A percentile compares a stretch with the other conserved stretches of the same genome.
These are phyloP conservation scores for Apiotrichum mycotoxinovorans DNA, from an alignment of 1,284 basidiomycete genomes.

Conservation along the genomic window DNA sequence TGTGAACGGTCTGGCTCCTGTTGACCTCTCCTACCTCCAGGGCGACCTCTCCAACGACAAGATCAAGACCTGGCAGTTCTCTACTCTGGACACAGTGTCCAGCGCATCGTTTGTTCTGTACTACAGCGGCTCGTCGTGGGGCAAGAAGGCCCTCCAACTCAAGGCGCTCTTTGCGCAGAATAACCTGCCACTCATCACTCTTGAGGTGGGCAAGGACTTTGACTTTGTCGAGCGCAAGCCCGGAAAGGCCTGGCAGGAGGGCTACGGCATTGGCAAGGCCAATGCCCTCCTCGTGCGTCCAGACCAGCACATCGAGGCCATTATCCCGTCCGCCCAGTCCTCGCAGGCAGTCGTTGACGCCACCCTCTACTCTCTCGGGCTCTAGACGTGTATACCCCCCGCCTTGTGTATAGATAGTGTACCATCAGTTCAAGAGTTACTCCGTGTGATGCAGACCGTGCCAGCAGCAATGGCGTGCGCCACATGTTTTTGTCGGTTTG, in stretches of 20 bases:
- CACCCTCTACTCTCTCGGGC: conserved; percentile 4
- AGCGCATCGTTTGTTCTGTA: conserved; percentile 14
- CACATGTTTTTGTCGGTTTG: too few relatives aligned
- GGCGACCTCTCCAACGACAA: conserved; percentile 16
- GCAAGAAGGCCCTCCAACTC: conserved; percentile 10
- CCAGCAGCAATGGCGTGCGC: neutral
- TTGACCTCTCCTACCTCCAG: conserved; percentile 22
- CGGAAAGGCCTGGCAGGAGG: conserved; percentile 19
- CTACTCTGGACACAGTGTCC: conserved; percentile 20
- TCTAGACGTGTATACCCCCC: conserved; percentile 4
- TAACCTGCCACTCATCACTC: conserved; percentile 3
- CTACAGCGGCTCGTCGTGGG: conserved; percentile 14
- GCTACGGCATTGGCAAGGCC: conserved; percentile 15
- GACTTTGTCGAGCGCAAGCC: conserved; percentile 19
- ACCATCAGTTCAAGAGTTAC: neutral
- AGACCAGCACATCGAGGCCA: conserved; percentile 24
- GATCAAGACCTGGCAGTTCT: conserved; percentile 17
- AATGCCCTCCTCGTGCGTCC: conserved; percentile 20
- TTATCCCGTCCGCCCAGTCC: neutral
- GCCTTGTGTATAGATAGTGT: conserved; percentile 4
- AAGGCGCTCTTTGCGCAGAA: conserved; percentile 3
- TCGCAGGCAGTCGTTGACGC: neutral
- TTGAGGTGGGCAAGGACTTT: conserved; percentile 22
- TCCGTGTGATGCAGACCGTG: neutral
- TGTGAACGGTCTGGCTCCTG: conserved; percentile 8